A percentile compares a stretch with the other conserved stretches of the same genome.
phyloP scores from a whole-genome alignment of 176 grass and related monocot genomes.

The Stipa capillata region DNA sequence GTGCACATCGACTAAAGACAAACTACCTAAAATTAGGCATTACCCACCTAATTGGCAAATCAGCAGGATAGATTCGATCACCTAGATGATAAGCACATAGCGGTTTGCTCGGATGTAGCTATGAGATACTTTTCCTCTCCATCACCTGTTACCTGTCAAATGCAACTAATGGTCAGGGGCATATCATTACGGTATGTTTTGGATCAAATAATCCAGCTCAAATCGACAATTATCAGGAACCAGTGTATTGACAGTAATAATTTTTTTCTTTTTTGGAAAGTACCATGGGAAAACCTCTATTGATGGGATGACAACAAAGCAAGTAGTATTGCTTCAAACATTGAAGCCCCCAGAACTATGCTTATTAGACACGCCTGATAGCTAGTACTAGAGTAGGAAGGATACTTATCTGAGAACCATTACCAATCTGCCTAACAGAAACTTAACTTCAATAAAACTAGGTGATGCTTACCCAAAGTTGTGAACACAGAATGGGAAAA shows the following conservation, averaged over 20 bases:
- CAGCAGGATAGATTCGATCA: constrained; percentile 77
- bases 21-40: not conserved
- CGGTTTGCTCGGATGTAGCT: constrained; percentile 87
- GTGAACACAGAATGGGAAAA: not conserved
- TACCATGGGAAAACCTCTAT: not conserved
- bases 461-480: not conserved
- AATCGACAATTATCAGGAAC: not conserved
- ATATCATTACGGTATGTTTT: not conserved
- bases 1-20: not conserved
- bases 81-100: constrained; percentile 87
- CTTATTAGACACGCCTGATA: not conserved
- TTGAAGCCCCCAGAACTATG: not conserved
- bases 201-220: constrained; percentile 7
- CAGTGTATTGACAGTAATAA: not conserved
- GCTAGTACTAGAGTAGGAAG: not conserved
- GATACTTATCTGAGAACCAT: not conserved
- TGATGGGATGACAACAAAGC: not conserved
- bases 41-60: constrained; percentile 67
- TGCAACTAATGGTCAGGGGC: not conserved
- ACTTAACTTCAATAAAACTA: not conserved
- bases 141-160: constrained; percentile 72
- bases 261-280: not conserved
- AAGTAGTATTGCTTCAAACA: not conserved
- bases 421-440: not conserved
- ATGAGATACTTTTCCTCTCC: constrained; percentile 95